A percentile compares a stretch with the other conserved stretches of the same genome.
phyloP scores from a whole-genome alignment of 2,329 filamentous ascomycete genomes.

The Mycocentrospora acerina region DNA sequence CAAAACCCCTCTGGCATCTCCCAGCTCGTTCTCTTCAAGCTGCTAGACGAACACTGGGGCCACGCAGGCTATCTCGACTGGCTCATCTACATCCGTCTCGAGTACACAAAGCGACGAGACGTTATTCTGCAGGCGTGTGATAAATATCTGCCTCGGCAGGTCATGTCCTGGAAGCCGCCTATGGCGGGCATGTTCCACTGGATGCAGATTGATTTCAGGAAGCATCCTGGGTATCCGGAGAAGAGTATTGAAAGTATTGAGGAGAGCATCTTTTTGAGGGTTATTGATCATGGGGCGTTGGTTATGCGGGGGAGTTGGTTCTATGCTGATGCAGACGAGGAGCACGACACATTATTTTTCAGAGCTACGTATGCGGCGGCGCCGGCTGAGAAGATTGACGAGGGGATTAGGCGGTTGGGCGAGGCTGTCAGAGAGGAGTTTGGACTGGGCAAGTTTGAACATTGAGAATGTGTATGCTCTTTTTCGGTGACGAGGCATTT shows the following conservation, averaged over 20 bases:
- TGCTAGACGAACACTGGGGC: constrained; percentile 93
- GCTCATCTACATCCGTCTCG: constrained; percentile 76
- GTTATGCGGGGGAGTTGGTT: constrained; percentile 91
- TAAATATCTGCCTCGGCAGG: constrained; percentile 68
- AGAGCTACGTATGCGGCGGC: constrained; percentile 87
- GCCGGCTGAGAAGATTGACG: constrained; percentile 52
- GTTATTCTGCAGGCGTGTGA: constrained; percentile 79
- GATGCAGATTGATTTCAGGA: constrained; percentile 67
- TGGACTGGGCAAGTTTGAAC: constrained; percentile 39
- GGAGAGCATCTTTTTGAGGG: constrained; percentile 78
- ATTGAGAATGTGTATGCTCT: background rate
- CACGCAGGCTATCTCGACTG: constrained; percentile 87
- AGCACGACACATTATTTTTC: constrained; percentile 73
- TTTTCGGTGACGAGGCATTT: too few relatives aligned
- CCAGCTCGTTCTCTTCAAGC: constrained; percentile 81
- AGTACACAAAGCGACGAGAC: constrained; percentile 80
- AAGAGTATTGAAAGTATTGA: constrained; percentile 66
- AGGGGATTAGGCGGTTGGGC: constrained; percentile 65
- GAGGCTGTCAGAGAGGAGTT: constrained; percentile 68
- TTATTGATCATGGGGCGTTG: constrained; percentile 75
- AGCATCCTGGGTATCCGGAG: constrained; percentile 61
- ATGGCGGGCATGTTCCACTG: constrained; percentile 95
- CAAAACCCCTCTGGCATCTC: constrained; percentile 85
- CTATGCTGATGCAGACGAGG: constrained; percentile 66
- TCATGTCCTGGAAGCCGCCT: constrained; percentile 79